Percentiles rank a stretch among this genome's conserved stretches.
Evolutionary conservation across 1,284 basidiomycete species (phyloP).

Genomic region (Apiotrichum akiyoshidainum): DNA sequence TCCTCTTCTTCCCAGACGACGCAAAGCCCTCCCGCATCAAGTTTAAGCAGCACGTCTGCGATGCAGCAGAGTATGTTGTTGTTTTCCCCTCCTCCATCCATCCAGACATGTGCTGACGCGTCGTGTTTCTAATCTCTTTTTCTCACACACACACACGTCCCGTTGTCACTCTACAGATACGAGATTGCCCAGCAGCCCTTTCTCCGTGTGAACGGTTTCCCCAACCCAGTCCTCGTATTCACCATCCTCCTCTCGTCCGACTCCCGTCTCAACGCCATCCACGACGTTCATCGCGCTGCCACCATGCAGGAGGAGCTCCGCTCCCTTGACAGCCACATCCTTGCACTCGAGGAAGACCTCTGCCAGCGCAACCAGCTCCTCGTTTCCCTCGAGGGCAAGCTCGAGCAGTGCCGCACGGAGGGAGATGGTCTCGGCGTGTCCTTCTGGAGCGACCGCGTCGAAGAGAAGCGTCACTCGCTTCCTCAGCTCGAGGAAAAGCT

Average conservation of each 20-base stretch:
- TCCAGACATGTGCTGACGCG: constrained; percentile 10
- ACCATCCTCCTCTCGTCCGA: constrained; percentile 48
- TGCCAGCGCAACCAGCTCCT: constrained; percentile 33
- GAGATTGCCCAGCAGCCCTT: constrained; percentile 42
- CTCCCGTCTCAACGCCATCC: constrained; percentile 40
- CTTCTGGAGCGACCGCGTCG: constrained; percentile 41
- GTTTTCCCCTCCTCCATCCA: not conserved
- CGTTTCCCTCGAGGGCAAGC: constrained; percentile 37
- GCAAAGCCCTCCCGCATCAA: constrained; percentile 41
- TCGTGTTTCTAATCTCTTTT: constrained; percentile 7
- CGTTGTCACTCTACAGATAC: constrained; percentile 33
- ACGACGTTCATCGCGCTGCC: constrained; percentile 42
- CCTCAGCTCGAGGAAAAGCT: constrained; percentile 28
- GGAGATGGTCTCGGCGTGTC: constrained; percentile 32
- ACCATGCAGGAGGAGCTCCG: constrained; percentile 27
- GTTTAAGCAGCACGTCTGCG: constrained; percentile 51
- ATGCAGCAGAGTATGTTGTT: constrained; percentile 45
- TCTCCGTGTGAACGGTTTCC: constrained; percentile 27
- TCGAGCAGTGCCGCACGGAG: constrained; percentile 23
- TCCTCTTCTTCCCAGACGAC: constrained; percentile 47
- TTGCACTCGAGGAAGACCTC: constrained; percentile 32
- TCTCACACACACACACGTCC: too few species aligned
- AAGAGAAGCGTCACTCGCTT: constrained; percentile 37
- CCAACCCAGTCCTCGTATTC: constrained; percentile 43
- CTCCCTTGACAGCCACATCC: constrained; percentile 30